Evolutionary conservation across 306 rosid species (phyloP).

Genomic region (Inga leiocalycina): DNA sequence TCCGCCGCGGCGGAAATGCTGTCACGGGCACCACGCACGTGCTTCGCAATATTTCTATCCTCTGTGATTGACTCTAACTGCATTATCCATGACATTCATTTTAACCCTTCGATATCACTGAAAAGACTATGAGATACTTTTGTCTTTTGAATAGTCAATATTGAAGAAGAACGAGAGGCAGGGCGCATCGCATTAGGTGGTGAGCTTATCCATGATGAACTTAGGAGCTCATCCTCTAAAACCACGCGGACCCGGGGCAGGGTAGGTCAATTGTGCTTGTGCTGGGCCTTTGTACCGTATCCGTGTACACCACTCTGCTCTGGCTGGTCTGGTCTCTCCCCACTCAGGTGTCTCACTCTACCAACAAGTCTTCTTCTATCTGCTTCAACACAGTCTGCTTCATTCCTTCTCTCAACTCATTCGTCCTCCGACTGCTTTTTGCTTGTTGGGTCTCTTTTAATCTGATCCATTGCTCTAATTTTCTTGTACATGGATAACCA

Average conservation of each 20-base stretch:
- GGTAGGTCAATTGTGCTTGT: not conserved
- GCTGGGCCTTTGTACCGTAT: not conserved
- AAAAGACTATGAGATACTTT: not conserved
- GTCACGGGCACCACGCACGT: conserved; percentile 36
- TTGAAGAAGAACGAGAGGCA: not conserved
- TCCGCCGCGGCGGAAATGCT: conserved; percentile 24
- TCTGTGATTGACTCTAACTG: not conserved
- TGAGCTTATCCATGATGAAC: too few relatives aligned
- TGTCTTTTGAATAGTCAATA: not conserved
- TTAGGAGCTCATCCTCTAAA: too few relatives aligned
- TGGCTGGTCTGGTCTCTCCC: not conserved
- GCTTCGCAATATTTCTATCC: conserved; percentile 4
- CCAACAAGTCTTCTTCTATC: not conserved
- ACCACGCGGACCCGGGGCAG: too few relatives aligned
- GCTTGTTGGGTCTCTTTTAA: not conserved
- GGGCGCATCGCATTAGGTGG: too few relatives aligned
- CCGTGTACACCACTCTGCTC: not conserved
- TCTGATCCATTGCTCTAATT: not conserved
- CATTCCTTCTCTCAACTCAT: not conserved
- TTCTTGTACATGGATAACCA: conserved; percentile 25
- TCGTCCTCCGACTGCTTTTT: not conserved
- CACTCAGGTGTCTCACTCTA: not conserved
- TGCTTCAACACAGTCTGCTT: not conserved
- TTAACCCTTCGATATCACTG: not conserved
- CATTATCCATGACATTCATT: not conserved